phyloP scores from a whole-genome alignment of 228 moss, liverwort and hornwort genomes.

The Sphagnum fallax region DNA sequence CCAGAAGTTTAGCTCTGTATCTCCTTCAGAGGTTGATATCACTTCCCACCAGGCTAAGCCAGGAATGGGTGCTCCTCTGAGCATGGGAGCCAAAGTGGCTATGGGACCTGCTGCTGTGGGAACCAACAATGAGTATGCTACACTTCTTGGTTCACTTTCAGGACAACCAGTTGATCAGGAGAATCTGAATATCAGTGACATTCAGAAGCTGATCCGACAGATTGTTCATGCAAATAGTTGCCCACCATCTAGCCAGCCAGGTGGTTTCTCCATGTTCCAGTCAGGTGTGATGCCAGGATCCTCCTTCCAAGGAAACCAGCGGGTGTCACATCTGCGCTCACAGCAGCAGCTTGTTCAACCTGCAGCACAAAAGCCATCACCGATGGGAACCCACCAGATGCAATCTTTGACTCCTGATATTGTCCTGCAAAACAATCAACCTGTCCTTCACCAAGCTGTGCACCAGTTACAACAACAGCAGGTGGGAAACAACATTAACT shows the following conservation, averaged over 20 bases:
- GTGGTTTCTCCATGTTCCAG: conserved; percentile 49
- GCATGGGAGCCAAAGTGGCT: conserved; percentile 25
- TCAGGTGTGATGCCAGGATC: conserved; percentile 43
- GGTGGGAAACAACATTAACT: neutral
- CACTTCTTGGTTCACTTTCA: conserved; percentile 38
- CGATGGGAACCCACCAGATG: conserved; percentile 10
- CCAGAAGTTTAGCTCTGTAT: conserved; percentile 23
- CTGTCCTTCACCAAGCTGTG: conserved; percentile 47
- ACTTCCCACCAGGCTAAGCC: conserved; percentile 33
- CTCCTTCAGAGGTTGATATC: conserved; percentile 32
- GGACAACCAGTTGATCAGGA: conserved; percentile 56
- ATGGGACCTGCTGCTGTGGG: conserved; percentile 41
- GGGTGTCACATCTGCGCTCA: conserved; percentile 13
- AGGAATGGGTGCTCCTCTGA: neutral
- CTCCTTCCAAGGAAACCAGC: conserved; percentile 19
- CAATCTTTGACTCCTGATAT: conserved; percentile 17
- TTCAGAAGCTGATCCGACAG: conserved; percentile 63
- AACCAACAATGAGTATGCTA: conserved; percentile 46
- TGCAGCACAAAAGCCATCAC: conserved; percentile 13
- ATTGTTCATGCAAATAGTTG: conserved; percentile 52
- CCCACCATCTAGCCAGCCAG: conserved; percentile 30
- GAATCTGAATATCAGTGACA: conserved; percentile 26
- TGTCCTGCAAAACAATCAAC: conserved; percentile 21
- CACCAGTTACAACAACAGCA: conserved; percentile 50
- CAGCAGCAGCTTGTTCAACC: conserved; percentile 42